These are phyloP conservation scores for Albugo candida DNA, from an alignment of 352 stramenopile species.

Conservation along the genomic window DNA sequence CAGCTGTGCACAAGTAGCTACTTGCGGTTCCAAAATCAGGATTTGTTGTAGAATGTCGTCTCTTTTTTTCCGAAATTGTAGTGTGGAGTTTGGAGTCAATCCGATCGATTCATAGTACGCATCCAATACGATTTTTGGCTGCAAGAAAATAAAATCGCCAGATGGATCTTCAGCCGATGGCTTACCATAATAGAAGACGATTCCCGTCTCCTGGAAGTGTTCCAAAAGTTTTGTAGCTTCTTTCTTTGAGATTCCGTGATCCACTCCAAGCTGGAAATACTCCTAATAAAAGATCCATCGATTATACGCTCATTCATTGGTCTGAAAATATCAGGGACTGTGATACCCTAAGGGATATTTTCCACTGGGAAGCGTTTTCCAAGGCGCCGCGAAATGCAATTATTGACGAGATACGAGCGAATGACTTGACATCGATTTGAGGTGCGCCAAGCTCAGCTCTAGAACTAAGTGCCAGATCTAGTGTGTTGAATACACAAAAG, in stretches of 20 bases:
- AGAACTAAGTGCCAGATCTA: conserved; percentile 30
- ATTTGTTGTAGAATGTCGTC: conserved; percentile 48
- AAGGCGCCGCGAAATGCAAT: conserved; percentile 55
- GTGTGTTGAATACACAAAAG: conserved; percentile 2
- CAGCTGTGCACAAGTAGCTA: conserved; percentile 41
- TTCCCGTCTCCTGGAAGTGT: conserved; percentile 49
- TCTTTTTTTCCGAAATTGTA: conserved; percentile 44
- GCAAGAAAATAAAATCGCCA: conserved; percentile 55
- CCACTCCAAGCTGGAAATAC: conserved; percentile 43
- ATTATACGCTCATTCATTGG: background rate
- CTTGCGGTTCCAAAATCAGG: conserved; percentile 37
- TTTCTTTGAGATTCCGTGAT: conserved; percentile 70
- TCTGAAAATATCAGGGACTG: conserved; percentile 6
- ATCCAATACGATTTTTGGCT: conserved; percentile 60
- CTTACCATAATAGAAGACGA: conserved; percentile 70
- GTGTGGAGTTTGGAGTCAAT: conserved; percentile 37
- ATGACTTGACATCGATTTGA: conserved; percentile 55
- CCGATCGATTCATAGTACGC: conserved; percentile 59
- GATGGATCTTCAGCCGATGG: conserved; percentile 41
- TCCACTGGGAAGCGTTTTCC: conserved; percentile 58
- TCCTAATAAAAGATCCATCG: conserved; percentile 15
- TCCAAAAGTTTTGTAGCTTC: conserved; percentile 53
- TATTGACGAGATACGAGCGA: conserved; percentile 60
- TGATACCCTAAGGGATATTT: conserved; percentile 17
- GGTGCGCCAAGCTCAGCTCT: conserved; percentile 44